These are phyloP conservation scores for Tetragonia tetragonoides DNA, from an alignment of 148 eudicot genomes.

Conservation along the genomic window DNA sequence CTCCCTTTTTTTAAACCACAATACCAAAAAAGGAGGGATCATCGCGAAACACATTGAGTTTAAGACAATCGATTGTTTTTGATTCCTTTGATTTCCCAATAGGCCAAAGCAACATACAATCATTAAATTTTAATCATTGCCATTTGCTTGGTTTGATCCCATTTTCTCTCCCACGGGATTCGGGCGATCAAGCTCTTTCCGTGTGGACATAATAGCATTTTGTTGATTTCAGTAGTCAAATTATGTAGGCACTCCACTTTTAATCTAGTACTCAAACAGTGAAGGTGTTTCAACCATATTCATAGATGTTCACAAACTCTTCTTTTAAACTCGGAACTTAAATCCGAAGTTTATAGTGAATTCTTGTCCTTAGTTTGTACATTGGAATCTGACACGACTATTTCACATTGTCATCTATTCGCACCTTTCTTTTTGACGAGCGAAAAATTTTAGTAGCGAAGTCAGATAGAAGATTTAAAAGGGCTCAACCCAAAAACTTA, in stretches of 20 bases:
- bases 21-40: not conserved
- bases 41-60: constrained; percentile 6
- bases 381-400: too few relatives aligned
- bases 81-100: constrained; percentile 39
- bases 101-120: constrained; percentile 30
- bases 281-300: not conserved
- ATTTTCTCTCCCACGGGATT: constrained; percentile 28
- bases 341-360: too few relatives aligned
- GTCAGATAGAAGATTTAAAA: too few relatives aligned
- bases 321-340: not conserved
- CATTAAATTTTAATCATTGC: constrained; percentile 38
- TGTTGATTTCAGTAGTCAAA: constrained; percentile 19
- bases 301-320: not conserved
- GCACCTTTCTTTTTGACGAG: too few relatives aligned
- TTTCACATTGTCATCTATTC: too few relatives aligned
- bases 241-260: constrained; percentile 6
- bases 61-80: constrained; percentile 29
- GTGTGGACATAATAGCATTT: constrained; percentile 23
- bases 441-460: too few relatives aligned
- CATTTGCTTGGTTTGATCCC: constrained; percentile 26
- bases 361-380: too few relatives aligned
- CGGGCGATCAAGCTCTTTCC: constrained; percentile 26
- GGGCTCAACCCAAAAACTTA: too few relatives aligned
- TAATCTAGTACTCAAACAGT: not conserved
- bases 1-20: constrained; percentile 31